Evolutionary conservation across 345 rosid species (phyloP).

Genomic region (Microthlaspi erraticum): DNA sequence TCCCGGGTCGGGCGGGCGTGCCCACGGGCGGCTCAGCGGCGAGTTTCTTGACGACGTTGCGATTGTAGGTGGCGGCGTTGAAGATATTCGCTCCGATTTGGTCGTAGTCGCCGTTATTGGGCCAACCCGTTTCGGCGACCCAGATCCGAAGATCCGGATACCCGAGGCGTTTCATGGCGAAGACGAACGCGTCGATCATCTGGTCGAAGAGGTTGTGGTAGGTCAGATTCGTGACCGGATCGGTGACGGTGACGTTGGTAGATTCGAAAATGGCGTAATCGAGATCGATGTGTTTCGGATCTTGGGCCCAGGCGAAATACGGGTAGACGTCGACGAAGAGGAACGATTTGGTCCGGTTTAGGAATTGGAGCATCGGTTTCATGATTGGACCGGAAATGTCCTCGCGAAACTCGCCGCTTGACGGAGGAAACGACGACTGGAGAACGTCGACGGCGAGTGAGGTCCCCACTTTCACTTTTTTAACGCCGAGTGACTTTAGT

Average conservation of each 20-base stretch:
- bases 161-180: conserved; percentile 82
- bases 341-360: conserved; percentile 88
- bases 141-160: conserved; percentile 71
- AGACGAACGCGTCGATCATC: conserved; percentile 76
- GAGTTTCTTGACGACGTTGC: conserved; percentile 68
- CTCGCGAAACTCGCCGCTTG: conserved; percentile 74
- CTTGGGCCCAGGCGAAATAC: conserved; percentile 73
- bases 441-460: conserved; percentile 74
- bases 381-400: conserved; percentile 64
- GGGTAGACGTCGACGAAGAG: conserved; percentile 84
- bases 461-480: conserved; percentile 81
- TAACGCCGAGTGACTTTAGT: conserved; percentile 48
- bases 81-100: conserved; percentile 85
- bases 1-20: conserved; percentile 87
- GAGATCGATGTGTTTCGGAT: conserved; percentile 61
- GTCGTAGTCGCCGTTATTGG: conserved; percentile 82
- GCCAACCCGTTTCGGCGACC: conserved; percentile 99
- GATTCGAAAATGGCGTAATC: conserved; percentile 72
- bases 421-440: conserved; percentile 77
- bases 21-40: conserved; percentile 67
- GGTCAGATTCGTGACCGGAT: conserved; percentile 65
- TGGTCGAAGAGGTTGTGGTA: conserved; percentile 92
- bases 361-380: conserved; percentile 78
- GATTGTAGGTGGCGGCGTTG: conserved; percentile 91
- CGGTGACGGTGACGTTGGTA: conserved; percentile 57